Evolutionary conservation across 148 eudicot genomes (phyloP), one percentile per base, ranked within the genome.

Genomic region (Rhododendron simsii): DNA sequence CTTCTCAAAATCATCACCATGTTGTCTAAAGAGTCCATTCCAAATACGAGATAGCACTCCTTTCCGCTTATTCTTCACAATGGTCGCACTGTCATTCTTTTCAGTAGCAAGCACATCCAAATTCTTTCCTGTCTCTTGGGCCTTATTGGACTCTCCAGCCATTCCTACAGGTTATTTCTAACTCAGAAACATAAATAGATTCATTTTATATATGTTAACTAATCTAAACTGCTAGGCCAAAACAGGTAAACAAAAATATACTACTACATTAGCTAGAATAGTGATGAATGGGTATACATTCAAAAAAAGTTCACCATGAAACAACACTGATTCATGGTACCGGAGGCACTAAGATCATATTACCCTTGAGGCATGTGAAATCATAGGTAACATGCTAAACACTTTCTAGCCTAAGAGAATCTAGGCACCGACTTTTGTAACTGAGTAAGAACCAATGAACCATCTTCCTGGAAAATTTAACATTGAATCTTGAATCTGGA

Each of bases 21-120:
- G 88, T 3, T 86, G 74, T 33, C 98, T 89, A 84, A 96, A 93
- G 26, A 96, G 57, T 45, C 89, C 87, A 83, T 92, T 89, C 98
- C 96, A 96, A 2, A 96, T 84, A 82, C 98, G 89, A 39, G 96
- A 93, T 3, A 96, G 7, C n/a, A 96, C 1, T 83, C 98, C 98
- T 83, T 83, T 90, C 89, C 87, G 83, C 90, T 91, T 91, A 90
- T 91, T 90, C 84, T 90, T 92, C 87, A 30, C 84, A 28, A 55
- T 14, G 18, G 81, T 73, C 75, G 35, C 81, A 37, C 57, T 80
- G 30, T 88, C 90, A 81, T 90, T 94, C 28, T 88, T 85, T 80
- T 91, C 93, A 75, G 85, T 69, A 55, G 86, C 50, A 73, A 86
- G 84, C 71, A 88, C 86, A 15, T 88, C 85, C 75, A 87, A 47